Conservation (phyloP, 192 early-diverging fungal species). For the Gonapodya sp. region DNA sequence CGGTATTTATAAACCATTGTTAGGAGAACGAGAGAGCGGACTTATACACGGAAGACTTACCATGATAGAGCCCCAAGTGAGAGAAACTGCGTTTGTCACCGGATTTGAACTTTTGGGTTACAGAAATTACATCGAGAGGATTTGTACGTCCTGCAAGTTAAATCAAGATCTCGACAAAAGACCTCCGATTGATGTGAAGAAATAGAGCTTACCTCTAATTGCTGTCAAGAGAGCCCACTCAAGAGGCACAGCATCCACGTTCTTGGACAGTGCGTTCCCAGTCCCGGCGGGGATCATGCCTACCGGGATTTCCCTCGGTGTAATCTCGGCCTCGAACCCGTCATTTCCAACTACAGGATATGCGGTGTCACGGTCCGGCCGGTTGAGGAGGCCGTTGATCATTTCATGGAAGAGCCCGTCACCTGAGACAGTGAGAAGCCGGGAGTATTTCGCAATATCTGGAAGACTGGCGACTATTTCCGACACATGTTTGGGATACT, state of each 20-base stretch:
- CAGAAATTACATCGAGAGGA: background rate
- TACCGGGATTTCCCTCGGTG: background rate
- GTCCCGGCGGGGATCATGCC: background rate
- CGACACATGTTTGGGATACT: slow-evolving; percentile 43
- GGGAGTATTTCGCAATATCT: slow-evolving; percentile 42
- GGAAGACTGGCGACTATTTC: slow-evolving; percentile 30
- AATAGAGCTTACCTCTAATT: background rate
- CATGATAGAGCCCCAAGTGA: background rate
- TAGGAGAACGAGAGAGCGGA: too few relatives aligned
- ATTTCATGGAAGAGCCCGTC: slow-evolving; percentile 77
- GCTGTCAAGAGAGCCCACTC: background rate
- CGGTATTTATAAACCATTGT: too few relatives aligned
- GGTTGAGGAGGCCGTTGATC: slow-evolving; percentile 65
- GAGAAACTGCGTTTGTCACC: slow-evolving; percentile 2
- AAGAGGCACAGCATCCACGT: background rate
- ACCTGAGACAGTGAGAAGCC: slow-evolving; percentile 59
- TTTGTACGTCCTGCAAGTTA: background rate
- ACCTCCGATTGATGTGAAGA: too few relatives aligned
- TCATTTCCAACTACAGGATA: slow-evolving; percentile 8
- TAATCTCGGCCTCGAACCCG: background rate
- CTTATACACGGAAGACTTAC: background rate
- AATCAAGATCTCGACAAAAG: too few relatives aligned
- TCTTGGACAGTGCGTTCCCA: background rate
- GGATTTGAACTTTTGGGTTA: background rate
- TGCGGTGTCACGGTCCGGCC: slow-evolving; percentile 43